phyloP scores from a whole-genome alignment of 2,329 filamentous ascomycete species.

The Ceratocystis cubensis region DNA sequence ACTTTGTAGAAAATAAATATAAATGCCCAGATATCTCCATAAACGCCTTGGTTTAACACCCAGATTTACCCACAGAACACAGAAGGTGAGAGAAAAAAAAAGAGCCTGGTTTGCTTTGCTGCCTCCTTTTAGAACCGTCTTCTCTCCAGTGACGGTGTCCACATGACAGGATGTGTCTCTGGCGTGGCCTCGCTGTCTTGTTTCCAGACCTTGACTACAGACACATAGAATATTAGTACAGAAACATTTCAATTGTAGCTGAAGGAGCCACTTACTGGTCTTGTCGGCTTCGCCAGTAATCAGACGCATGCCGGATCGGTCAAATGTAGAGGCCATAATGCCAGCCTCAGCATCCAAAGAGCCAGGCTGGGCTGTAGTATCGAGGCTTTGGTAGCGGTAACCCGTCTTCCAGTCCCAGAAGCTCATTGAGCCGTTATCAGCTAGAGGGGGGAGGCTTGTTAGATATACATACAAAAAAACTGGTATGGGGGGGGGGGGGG shows the following conservation, averaged over 20 bases:
- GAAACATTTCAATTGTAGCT: slow-evolving; percentile 20
- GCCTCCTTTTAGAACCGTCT: slow-evolving; percentile 15
- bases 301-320: slow-evolving; percentile 73
- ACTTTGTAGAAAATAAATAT: neutral
- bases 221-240: slow-evolving; percentile 13
- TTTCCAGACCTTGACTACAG: slow-evolving; percentile 82
- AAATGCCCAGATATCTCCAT: neutral
- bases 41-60: neutral
- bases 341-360: slow-evolving; percentile 89
- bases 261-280: slow-evolving; percentile 50
- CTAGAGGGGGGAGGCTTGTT: slow-evolving; percentile 24
- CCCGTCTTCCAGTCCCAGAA: slow-evolving; percentile 99
- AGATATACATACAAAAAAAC: neutral
- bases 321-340: slow-evolving; percentile 88
- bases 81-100: neutral
- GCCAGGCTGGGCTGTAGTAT: slow-evolving; percentile 87
- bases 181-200: slow-evolving; percentile 82
- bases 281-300: slow-evolving; percentile 96
- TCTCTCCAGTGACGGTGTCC: slow-evolving; percentile 54
- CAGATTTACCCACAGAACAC: neutral
- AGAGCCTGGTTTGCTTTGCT: neutral
- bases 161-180: slow-evolving; percentile 82
- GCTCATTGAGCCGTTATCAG: slow-evolving; percentile 87
- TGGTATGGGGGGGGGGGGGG: neutral
- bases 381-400: slow-evolving; percentile 75